A percentile compares a stretch with the other conserved stretches of the same genome.
phyloP scores from a whole-genome alignment of 192 early-diverging fungal genomes.

The Kappamyces sp. region DNA sequence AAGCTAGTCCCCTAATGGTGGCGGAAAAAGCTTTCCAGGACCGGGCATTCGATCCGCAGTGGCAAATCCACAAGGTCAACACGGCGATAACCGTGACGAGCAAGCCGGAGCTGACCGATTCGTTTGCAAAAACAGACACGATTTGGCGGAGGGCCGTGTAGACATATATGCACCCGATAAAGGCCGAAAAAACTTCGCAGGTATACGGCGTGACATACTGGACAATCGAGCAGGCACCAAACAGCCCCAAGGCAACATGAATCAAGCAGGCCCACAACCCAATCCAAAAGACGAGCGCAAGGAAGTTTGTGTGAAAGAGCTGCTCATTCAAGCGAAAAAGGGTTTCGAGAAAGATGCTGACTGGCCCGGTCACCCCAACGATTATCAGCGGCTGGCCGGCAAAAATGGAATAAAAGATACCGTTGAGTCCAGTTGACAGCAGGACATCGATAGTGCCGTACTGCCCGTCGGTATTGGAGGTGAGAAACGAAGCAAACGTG shows the following conservation, averaged over 20 bases:
- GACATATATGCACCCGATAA: slow-evolving; percentile 21
- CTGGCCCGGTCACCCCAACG: slow-evolving; percentile 22
- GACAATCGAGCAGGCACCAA: slow-evolving; percentile 13
- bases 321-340: slow-evolving; percentile 1
- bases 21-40: slow-evolving; percentile 1
- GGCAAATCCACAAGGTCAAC: slow-evolving; percentile 6
- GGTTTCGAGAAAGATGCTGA: slow-evolving; percentile 15
- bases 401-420: slow-evolving; percentile 12
- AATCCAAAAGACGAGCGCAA: slow-evolving; percentile 17
- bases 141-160: slow-evolving; percentile 15
- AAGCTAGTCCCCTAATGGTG: slow-evolving; percentile 6
- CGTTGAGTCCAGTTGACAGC: slow-evolving; percentile 14
- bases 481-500: slow-evolving; percentile 20
- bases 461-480: slow-evolving; percentile 7
- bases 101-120: slow-evolving; percentile 7
- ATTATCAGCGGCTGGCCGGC: slow-evolving; percentile 24
- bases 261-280: slow-evolving; percentile 18
- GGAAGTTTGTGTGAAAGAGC: slow-evolving; percentile 9
- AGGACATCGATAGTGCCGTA: slow-evolving; percentile 19
- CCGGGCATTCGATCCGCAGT: slow-evolving; percentile 10
- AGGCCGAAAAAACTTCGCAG: slow-evolving; percentile 22
- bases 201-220: slow-evolving; percentile 14
- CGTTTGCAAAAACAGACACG: slow-evolving; percentile 9
- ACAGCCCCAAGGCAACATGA: slow-evolving; percentile 17
- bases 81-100: slow-evolving; percentile 13